Evolutionary conservation across 495 filamentous ascomycete genomes (phyloP).

Genomic region (Neurospora sublineolata): DNA sequence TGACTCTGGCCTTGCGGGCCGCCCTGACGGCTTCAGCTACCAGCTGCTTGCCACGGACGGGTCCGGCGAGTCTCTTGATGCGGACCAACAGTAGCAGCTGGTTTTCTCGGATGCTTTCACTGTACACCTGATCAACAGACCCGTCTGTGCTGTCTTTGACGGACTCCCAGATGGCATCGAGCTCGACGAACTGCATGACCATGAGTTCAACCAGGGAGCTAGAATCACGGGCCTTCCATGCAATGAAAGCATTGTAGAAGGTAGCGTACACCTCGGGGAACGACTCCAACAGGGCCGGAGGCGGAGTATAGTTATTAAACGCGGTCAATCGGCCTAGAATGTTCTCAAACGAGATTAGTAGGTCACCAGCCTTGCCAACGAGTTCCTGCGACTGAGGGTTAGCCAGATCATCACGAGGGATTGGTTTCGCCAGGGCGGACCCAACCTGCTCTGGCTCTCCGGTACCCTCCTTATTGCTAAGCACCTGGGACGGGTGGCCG

Average conservation of each 20-base stretch:
- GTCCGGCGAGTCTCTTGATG: constrained; percentile 80
- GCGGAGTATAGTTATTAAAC: constrained; percentile 43
- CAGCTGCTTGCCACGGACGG: constrained; percentile 68
- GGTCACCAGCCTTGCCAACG: constrained; percentile 74
- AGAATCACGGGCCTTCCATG: constrained; percentile 91
- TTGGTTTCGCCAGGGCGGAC: constrained; percentile 30
- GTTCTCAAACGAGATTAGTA: constrained; percentile 73
- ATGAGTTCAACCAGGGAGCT: constrained; percentile 84
- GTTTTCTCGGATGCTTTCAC: constrained; percentile 85
- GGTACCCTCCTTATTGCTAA: constrained; percentile 71
- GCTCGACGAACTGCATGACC: constrained; percentile 87
- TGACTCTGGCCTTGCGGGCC: constrained; percentile 59
- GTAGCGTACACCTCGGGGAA: constrained; percentile 62
- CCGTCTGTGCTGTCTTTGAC: constrained; percentile 83
- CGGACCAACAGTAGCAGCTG: constrained; percentile 79
- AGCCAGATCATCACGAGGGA: constrained; percentile 39
- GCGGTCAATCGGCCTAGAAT: constrained; percentile 47
- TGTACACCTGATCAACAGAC: constrained; percentile 80
- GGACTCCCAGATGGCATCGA: constrained; percentile 92
- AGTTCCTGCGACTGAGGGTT: constrained; percentile 60
- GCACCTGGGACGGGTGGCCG: constrained; percentile 80
- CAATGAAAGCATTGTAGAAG: constrained; percentile 84
- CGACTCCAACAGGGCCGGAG: constrained; percentile 47
- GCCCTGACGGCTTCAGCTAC: constrained; percentile 75
- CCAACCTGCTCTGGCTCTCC: constrained; percentile 59